These are phyloP conservation scores for Haplosporangium sp. DNA, from an alignment of 371 early-diverging fungal species.

Conservation along the genomic window DNA sequence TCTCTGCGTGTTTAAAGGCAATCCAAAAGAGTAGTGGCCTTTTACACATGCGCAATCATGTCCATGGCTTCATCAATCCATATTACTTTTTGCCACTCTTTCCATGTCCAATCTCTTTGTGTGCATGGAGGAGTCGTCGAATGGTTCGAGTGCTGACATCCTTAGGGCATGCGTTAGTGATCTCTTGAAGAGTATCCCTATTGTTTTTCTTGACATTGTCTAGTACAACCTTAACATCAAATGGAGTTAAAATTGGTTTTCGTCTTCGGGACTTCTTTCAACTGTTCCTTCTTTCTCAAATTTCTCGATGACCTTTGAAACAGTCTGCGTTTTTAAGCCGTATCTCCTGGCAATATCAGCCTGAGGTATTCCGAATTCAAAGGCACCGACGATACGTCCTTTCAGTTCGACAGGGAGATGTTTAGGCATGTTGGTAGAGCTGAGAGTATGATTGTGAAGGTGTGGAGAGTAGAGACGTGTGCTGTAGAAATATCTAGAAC, in stretches of 20 bases:
- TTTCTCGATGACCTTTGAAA: not conserved
- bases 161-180: not conserved
- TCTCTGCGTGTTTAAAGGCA: no score
- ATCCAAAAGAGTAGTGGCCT: no score
- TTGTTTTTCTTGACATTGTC: not conserved
- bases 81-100: no score
- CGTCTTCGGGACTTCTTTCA: not conserved
- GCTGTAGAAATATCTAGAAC: no score
- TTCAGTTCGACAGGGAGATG: no score
- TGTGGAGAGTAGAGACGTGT: no score
- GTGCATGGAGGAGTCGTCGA: not conserved
- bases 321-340: not conserved
- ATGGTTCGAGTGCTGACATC: not conserved
- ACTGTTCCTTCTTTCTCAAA: not conserved
- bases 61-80: no score
- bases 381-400: no score
- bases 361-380: not conserved
- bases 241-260: not conserved
- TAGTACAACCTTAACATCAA: not conserved
- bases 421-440: no score
- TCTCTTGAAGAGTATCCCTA: not conserved
- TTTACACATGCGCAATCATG: no score
- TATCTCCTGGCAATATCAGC: constrained; percentile 1
- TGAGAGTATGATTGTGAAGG: no score
- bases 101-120: no score